A percentile compares a stretch with the other conserved stretches of the same genome.
These are phyloP conservation scores for Taphrina wiesneri DNA, from an alignment of 1,139 yeast genomes.

Conservation along the genomic window DNA sequence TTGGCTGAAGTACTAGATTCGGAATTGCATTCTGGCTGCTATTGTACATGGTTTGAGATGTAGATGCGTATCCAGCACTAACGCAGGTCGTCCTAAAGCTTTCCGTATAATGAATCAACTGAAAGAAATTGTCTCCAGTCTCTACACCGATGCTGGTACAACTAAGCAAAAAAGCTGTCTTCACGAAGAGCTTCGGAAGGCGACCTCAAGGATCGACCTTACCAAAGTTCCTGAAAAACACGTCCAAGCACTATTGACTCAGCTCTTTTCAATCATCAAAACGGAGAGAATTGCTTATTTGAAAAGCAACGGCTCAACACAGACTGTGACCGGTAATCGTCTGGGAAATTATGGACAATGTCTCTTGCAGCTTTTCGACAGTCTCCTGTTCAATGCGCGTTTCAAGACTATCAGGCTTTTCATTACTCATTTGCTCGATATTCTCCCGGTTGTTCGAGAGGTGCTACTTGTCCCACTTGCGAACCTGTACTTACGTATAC, in stretches of 20 bases:
- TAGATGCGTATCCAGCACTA: too few species aligned
- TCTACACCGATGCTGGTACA: background rate
- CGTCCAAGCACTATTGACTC: background rate
- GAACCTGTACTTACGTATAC: conserved; percentile 16
- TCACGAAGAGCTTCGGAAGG: background rate
- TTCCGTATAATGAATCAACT: background rate
- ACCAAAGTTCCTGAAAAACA: background rate
- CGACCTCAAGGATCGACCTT: background rate
- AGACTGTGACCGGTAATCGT: background rate
- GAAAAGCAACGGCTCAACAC: background rate
- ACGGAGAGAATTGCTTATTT: background rate
- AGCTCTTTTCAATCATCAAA: background rate
- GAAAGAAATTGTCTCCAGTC: background rate
- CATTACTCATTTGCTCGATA: conserved; percentile 12
- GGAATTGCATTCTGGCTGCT: too few species aligned
- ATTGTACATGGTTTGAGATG: background rate
- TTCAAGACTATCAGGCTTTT: conserved; percentile 7
- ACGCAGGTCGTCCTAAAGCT: too few species aligned
- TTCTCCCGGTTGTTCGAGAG: conserved; percentile 1
- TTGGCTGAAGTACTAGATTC: too few species aligned
- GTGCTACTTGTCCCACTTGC: conserved; percentile 19
- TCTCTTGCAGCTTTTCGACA: background rate
- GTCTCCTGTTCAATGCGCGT: background rate
- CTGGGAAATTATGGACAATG: conserved; percentile 13
- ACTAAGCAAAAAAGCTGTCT: background rate